Evolutionary conservation across 2,329 filamentous ascomycete species (phyloP).

Genomic region (Cladobotryum protrusum): DNA sequence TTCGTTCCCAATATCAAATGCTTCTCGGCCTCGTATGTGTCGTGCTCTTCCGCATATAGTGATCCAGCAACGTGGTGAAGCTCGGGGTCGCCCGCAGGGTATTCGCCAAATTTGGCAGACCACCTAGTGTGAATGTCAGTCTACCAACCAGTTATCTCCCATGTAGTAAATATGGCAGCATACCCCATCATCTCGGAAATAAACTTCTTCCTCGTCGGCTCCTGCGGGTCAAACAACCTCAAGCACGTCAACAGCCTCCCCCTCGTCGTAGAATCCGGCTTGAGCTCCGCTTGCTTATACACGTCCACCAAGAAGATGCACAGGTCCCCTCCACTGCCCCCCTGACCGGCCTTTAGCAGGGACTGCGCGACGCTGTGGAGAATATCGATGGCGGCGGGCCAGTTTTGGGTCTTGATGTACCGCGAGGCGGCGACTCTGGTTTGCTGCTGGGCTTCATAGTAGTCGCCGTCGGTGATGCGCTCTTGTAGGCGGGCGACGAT

Average conservation of each 20-base stretch:
- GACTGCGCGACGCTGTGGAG: conserved; percentile 78
- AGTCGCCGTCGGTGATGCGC: conserved; percentile 86
- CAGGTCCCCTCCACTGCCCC: conserved; percentile 85
- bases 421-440: conserved; percentile 90
- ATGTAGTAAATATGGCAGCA: not conserved
- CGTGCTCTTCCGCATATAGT: conserved; percentile 87
- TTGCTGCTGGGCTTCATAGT: conserved; percentile 98
- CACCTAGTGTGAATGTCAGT: conserved; percentile 42
- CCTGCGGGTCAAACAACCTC: conserved; percentile 70
- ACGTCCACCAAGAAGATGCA: conserved; percentile 84
- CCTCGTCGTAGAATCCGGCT: conserved; percentile 67
- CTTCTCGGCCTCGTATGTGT: conserved; percentile 86
- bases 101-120: conserved; percentile 79
- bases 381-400: conserved; percentile 78
- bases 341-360: conserved; percentile 85
- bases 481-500: conserved; percentile 66
- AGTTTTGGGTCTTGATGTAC: conserved; percentile 85
- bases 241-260: conserved; percentile 72
- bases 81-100: conserved; percentile 87
- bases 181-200: conserved; percentile 77
- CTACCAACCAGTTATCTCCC: not conserved
- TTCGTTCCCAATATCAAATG: conserved; percentile 85
- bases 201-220: conserved; percentile 90
- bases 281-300: conserved; percentile 79
- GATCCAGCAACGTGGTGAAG: conserved; percentile 87